Evolutionary conservation across 139 green algal species (phyloP).

Genomic region (Deuterostichococcus epilithicus): DNA sequence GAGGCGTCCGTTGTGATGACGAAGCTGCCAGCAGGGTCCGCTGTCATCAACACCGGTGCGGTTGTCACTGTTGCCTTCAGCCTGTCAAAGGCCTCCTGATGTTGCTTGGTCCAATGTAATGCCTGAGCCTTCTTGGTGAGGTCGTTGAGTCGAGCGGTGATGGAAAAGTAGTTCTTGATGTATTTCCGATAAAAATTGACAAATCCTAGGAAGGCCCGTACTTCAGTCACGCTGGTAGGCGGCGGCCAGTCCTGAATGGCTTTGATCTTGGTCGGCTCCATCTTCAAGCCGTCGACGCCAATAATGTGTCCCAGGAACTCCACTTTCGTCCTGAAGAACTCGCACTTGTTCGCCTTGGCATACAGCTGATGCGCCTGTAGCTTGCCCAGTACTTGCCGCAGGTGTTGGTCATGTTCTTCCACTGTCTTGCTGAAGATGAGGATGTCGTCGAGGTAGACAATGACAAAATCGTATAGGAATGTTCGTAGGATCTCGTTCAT

Average conservation of each 20-base stretch:
- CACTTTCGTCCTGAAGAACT: background rate
- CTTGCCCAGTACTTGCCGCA: constrained; percentile 22
- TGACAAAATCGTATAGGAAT: constrained; percentile 32
- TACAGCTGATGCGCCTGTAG: constrained; percentile 18
- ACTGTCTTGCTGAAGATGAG: constrained; percentile 34
- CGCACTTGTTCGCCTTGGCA: constrained; percentile 8
- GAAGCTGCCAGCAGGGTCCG: too few relatives aligned
- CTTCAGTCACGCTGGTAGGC: too few relatives aligned
- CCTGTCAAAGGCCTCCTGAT: too few relatives aligned
- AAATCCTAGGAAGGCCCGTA: too few relatives aligned
- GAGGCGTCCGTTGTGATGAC: too few relatives aligned
- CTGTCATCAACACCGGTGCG: too few relatives aligned
- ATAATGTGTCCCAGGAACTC: constrained; percentile 32
- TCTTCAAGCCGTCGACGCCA: constrained; percentile 8
- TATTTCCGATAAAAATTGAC: too few relatives aligned
- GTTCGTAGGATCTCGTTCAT: constrained; percentile 44
- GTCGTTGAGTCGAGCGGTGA: too few relatives aligned
- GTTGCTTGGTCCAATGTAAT: too few relatives aligned
- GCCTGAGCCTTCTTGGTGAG: too few relatives aligned
- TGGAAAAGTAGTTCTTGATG: too few relatives aligned
- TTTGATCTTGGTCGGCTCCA: constrained; percentile 35
- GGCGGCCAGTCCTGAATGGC: constrained; percentile 34
- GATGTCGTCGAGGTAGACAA: constrained; percentile 68
- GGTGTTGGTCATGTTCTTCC: constrained; percentile 44
- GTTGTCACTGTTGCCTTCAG: too few relatives aligned